These are phyloP conservation scores for Firmiana major DNA, from an alignment of 345 rosid genomes.

Conservation along the genomic window DNA sequence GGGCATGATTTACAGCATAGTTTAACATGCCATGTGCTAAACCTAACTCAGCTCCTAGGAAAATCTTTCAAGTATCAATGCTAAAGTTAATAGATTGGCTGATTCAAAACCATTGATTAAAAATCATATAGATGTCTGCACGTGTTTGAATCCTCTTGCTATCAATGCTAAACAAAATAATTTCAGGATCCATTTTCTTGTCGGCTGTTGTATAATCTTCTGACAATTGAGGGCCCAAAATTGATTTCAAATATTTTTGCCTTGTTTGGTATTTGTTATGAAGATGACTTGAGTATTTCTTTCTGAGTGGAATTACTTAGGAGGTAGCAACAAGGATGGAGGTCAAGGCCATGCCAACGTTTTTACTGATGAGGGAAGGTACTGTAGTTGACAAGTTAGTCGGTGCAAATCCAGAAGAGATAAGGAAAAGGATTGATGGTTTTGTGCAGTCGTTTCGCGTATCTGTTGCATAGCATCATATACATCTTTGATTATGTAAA, in stretches of 20 bases:
- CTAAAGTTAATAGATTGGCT: background rate
- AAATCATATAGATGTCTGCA: no score
- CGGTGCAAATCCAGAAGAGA: constrained; percentile 90
- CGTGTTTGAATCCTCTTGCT: no score
- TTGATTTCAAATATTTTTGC: background rate
- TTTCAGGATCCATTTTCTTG: no score
- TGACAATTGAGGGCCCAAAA: no score
- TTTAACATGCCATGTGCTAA: background rate
- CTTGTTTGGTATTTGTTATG: background rate
- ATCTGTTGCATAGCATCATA: constrained; percentile 24
- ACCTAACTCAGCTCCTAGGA: background rate
- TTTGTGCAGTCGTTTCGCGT: constrained; percentile 55
- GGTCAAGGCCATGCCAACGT: constrained; percentile 95
- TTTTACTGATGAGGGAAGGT: constrained; percentile 67
- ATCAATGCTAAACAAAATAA: no score
- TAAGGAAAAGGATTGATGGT: constrained; percentile 66
- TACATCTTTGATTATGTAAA: constrained; percentile 3
- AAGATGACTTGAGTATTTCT: background rate
- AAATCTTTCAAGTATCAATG: background rate
- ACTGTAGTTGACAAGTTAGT: constrained; percentile 61
- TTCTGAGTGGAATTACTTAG: constrained; percentile 34
- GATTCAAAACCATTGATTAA: background rate
- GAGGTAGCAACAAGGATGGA: constrained; percentile 68
- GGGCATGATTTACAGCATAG: background rate
- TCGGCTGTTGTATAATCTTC: no score